Base-by-base conservation (phyloP, 169 alveolate species). In the Ichthyophthirius multifiliis region DNA sequence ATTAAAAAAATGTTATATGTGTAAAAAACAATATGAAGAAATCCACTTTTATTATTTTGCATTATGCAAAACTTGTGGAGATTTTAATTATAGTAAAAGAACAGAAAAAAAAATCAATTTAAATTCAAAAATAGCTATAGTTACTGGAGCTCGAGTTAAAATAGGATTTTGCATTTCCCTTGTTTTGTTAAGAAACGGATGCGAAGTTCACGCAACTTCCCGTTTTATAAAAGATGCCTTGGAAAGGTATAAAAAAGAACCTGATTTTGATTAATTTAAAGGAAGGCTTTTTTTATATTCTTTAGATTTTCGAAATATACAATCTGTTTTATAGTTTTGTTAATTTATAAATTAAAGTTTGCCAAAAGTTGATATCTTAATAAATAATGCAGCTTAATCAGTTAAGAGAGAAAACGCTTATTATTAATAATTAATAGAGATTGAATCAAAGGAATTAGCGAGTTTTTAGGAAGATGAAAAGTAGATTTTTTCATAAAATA, bases 101-200 rank as follows among this genome's bases (percentile, higher is more conserved):
- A 77, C 67, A 20, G 71, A 55, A 27, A 45, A 79, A 82, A 84
- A 76, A 65, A 75, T 79, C 55, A 88, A 91, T 80, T 79, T 91
- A 20, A 55, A 48, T 34, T 90, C 90, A 9, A 91, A 90, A 82
- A 83, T 88, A 27, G 95, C 94, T 5, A 64, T 91, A 45, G 89
- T 91, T 2, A 91, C 95, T 9, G 95, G 95, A 4, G 95, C 93
- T 27, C 80, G 95, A 65, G 83, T 88, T 34, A 91, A 91, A 67
- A 91, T 91, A 23, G 95, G 95, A 3, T 88, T 81, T 80, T 74
- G 86, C 45, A 83, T 89, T 18, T 88, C 85, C 0, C 82, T 89
- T 15, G 63, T 81, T 34, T 78, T 91, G 44, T 76, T 91, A 47
- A 83, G 91, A 71, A 88, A 88, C 80, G 83, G 83, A 20, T 85